Conservation (phyloP, 371 early-diverging fungal genomes). For the Mortierella sp. region DNA sequence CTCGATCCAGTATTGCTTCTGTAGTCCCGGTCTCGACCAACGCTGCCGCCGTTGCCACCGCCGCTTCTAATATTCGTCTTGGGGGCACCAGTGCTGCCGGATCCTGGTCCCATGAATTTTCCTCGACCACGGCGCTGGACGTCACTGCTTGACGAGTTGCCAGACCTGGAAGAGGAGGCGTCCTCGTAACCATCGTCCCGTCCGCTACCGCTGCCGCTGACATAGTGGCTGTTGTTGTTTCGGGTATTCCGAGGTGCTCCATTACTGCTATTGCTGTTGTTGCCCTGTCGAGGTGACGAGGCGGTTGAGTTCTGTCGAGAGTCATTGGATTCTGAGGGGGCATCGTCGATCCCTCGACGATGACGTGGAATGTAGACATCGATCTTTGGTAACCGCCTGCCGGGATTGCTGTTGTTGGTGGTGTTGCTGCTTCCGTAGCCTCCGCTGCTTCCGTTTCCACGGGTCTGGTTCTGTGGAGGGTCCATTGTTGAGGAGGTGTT, state of each 20-base stretch:
- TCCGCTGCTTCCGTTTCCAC: constrained; percentile 6
- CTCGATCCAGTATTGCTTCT: neutral
- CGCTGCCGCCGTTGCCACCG: neutral
- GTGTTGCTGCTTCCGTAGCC: constrained; percentile 8
- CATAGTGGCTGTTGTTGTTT: constrained; percentile 9
- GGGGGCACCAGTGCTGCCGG: neutral
- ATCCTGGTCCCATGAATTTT: constrained; percentile 37
- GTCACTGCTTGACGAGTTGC: constrained; percentile 21
- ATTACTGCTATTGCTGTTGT: constrained; percentile 1
- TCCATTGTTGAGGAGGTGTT: neutral
- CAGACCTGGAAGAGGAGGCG: constrained; percentile 18
- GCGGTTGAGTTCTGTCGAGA: constrained; percentile 8
- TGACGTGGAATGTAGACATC: constrained; percentile 55
- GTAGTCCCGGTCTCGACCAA: constrained; percentile 2
- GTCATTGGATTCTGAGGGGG: constrained; percentile 12
- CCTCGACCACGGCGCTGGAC: constrained; percentile 49
- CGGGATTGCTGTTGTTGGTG: neutral
- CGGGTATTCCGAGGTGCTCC: neutral
- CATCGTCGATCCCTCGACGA: constrained; percentile 30
- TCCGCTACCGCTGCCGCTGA: neutral
- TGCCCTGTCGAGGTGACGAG: constrained; percentile 15
- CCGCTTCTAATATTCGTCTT: neutral
- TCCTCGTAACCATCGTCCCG: constrained; percentile 12
- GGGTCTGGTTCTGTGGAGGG: neutral
- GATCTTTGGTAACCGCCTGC: constrained; percentile 30